Evolutionary conservation across 129 eudicot species (phyloP).

Genomic region (Flaveria bidentis): DNA sequence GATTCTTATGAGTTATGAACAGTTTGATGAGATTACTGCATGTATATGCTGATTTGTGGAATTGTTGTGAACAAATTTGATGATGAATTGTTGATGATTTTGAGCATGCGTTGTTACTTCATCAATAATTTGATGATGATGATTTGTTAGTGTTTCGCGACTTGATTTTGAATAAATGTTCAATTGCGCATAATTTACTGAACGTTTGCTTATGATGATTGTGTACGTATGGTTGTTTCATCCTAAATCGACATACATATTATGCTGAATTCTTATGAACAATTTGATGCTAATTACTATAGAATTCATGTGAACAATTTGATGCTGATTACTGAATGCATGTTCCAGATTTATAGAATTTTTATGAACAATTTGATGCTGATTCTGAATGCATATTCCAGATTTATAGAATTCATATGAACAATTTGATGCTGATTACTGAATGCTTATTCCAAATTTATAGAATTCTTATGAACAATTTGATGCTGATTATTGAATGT

Average conservation of each 20-base stretch:
- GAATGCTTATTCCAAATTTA: no score
- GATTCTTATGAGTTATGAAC: not conserved
- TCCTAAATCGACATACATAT: not conserved
- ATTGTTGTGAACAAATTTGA: no score
- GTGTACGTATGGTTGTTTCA: not conserved
- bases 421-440: not conserved
- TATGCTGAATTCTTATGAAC: not conserved
- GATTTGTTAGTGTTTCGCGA: slow-evolving; percentile 29
- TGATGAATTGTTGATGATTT: no score
- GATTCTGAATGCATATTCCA: not conserved
- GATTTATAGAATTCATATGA: no score
- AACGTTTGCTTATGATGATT: not conserved
- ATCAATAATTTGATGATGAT: no score
- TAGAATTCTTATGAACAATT: not conserved
- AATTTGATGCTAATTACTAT: not conserved
- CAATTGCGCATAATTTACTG: not conserved
- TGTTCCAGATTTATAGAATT: not conserved
- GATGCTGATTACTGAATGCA: not conserved
- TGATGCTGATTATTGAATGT: not conserved
- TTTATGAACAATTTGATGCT: no score
- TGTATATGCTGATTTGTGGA: not conserved
- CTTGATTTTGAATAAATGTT: not conserved
- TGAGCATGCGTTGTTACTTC: no score
- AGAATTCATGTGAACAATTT: no score
- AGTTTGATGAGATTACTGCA: not conserved